A percentile compares a stretch with the other conserved stretches of the same genome.
phyloP scores from a whole-genome alignment of 257 asterid genomes.

The Cruciata laevipes region DNA sequence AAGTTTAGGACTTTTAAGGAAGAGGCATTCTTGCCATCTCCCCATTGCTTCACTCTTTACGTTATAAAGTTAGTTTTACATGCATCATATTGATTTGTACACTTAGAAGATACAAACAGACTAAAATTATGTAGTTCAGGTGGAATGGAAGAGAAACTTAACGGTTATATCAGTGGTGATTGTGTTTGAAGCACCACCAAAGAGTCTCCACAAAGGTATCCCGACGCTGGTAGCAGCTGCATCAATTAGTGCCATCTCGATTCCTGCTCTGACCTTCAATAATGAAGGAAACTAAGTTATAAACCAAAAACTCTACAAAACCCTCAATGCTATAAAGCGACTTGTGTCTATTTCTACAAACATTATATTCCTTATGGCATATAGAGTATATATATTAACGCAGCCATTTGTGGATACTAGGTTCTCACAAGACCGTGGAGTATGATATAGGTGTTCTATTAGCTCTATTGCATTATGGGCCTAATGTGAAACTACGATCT shows the following conservation, averaged over 20 bases:
- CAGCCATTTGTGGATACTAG: not conserved
- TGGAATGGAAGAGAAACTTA: conserved; percentile 17
- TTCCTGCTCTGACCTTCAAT: conserved; percentile 90
- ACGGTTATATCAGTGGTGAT: conserved; percentile 86
- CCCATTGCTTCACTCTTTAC: not conserved
- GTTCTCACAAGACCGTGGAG: not conserved
- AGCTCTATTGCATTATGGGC: not conserved
- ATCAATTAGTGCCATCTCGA: conserved; percentile 92
- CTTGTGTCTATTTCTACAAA: not conserved
- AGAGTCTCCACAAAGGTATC: conserved; percentile 80
- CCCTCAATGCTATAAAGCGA: conserved; percentile 1
- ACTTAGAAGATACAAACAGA: not conserved
- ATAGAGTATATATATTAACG: not conserved
- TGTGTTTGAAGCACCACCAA: conserved; percentile 69
- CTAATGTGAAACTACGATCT: not conserved
- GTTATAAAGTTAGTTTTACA: not conserved
- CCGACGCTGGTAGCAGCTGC: conserved; percentile 81
- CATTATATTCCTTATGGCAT: not conserved
- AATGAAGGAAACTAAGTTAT: conserved; percentile 24
- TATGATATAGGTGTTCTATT: not conserved
- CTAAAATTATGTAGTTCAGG: not conserved
- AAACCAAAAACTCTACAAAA: conserved; percentile 4
- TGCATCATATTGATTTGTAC: not conserved
- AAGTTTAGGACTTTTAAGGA: not conserved
- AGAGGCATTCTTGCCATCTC: not conserved